These are phyloP conservation scores for Rosellinia necatrix DNA, from an alignment of 2,329 filamentous ascomycete genomes.

Conservation along the genomic window DNA sequence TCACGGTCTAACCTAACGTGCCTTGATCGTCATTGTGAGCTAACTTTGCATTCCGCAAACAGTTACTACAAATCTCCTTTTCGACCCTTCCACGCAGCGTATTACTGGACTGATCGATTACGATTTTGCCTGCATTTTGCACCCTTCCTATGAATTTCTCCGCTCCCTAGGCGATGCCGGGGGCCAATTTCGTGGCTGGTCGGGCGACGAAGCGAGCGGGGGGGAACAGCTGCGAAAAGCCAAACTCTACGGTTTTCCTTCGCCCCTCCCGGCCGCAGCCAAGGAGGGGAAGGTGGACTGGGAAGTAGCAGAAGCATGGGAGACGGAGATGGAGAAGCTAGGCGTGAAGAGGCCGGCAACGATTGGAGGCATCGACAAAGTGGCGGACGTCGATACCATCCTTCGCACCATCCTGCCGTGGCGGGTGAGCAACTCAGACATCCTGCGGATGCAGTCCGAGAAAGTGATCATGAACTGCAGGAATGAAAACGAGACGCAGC, in stretches of 20 bases:
- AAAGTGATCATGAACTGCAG: constrained; percentile 16
- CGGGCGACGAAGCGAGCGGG: constrained; percentile 5
- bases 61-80: constrained; percentile 15
- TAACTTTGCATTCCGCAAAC: constrained; percentile 2
- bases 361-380: constrained; percentile 25
- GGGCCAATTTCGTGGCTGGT: constrained; percentile 20
- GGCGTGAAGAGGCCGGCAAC: constrained; percentile 16
- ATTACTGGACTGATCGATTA: constrained; percentile 22
- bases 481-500: constrained; percentile 15
- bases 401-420: constrained; percentile 21
- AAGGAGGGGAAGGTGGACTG: constrained; percentile 13
- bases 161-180: constrained; percentile 17
- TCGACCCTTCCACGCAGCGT: constrained; percentile 10
- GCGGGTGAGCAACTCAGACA: constrained; percentile 26
- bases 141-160: constrained; percentile 23
- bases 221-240: constrained; percentile 7
- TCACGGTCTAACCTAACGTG: neutral
- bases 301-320: constrained; percentile 22
- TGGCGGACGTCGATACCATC: constrained; percentile 26
- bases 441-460: constrained; percentile 19
- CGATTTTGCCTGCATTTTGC: constrained; percentile 19
- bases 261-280: constrained; percentile 8
- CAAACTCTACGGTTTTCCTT: constrained; percentile 20
- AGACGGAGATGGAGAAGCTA: constrained; percentile 26
- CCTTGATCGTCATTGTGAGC: neutral